These are phyloP conservation scores for Nematocida parisii DNA, from an alignment of 371 early-diverging fungal species.

Conservation along the genomic window DNA sequence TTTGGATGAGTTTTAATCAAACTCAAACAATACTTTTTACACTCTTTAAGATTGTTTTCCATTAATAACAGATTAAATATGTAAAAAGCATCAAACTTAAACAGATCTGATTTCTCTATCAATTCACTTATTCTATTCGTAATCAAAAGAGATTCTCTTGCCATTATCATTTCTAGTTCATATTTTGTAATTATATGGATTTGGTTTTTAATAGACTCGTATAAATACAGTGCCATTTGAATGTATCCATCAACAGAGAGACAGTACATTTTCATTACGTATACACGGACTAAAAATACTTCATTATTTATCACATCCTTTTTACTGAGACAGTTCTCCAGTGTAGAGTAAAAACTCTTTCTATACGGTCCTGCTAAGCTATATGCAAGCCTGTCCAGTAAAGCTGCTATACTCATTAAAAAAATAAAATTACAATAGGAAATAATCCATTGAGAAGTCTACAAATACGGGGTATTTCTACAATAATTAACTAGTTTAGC, in stretches of 20 bases:
- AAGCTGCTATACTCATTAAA: neutral
- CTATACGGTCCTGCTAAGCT: constrained; percentile 21
- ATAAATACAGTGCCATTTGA: neutral
- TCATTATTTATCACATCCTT: neutral
- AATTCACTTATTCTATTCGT: neutral
- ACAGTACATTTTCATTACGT: constrained; percentile 24
- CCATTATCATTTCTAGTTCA: constrained; percentile 1
- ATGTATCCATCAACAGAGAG: constrained; percentile 27
- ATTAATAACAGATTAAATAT: constrained; percentile 20
- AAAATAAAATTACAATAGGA: neutral
- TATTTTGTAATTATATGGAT: neutral
- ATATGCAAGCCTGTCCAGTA: constrained; percentile 28
- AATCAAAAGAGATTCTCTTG: neutral
- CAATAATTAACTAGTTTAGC: no score
- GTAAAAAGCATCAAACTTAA: neutral
- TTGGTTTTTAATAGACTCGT: neutral
- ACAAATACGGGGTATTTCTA: no score
- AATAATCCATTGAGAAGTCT: no score
- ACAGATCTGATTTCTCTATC: neutral
- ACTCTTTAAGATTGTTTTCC: neutral
- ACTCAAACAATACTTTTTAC: neutral
- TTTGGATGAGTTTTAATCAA: neutral
- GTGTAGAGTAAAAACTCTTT: constrained; percentile 7
- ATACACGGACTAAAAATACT: neutral
- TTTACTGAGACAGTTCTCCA: neutral